These are phyloP conservation scores for Fusarium coicis DNA, from an alignment of 2,329 filamentous ascomycete genomes.

Conservation along the genomic window DNA sequence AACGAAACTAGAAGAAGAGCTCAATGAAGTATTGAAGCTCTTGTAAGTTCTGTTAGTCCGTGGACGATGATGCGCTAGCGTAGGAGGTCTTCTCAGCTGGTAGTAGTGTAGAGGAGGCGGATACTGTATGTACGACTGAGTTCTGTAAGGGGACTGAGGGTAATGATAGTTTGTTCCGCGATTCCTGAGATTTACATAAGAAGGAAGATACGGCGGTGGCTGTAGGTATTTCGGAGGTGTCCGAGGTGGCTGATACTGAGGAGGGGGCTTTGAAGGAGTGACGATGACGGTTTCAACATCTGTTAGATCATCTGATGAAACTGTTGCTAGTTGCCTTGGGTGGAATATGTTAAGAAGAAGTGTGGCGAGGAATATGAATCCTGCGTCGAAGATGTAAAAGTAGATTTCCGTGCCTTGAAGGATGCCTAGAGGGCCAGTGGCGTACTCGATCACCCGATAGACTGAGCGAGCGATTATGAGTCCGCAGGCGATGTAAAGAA, in stretches of 20 bases:
- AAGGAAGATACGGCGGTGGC: neutral
- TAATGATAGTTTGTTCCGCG: neutral
- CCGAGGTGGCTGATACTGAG: neutral
- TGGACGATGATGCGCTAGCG: slow-evolving; percentile 1
- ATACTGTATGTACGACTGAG: slow-evolving; percentile 11
- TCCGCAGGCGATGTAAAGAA: slow-evolving; percentile 35
- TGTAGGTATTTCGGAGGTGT: neutral
- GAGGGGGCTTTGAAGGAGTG: neutral
- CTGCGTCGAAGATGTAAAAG: slow-evolving; percentile 51
- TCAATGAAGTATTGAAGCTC: slow-evolving; percentile 15
- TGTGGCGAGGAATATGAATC: slow-evolving; percentile 43
- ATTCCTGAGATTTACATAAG: slow-evolving; percentile 7
- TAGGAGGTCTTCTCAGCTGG: slow-evolving; percentile 11
- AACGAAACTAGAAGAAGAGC: slow-evolving; percentile 6
- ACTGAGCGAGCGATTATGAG: slow-evolving; percentile 53
- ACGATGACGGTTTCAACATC: neutral
- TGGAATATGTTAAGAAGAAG: slow-evolving; percentile 34
- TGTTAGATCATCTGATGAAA: neutral
- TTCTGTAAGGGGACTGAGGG: neutral
- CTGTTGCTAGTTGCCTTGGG: slow-evolving; percentile 3
- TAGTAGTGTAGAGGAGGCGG: slow-evolving; percentile 9
- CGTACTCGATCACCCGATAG: slow-evolving; percentile 56
- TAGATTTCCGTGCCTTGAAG: slow-evolving; percentile 48
- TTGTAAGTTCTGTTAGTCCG: slow-evolving; percentile 19
- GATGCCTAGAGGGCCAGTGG: slow-evolving; percentile 45